These are phyloP conservation scores for Xerophyta viscosa DNA, from an alignment of 106 monocot species.

Conservation along the genomic window DNA sequence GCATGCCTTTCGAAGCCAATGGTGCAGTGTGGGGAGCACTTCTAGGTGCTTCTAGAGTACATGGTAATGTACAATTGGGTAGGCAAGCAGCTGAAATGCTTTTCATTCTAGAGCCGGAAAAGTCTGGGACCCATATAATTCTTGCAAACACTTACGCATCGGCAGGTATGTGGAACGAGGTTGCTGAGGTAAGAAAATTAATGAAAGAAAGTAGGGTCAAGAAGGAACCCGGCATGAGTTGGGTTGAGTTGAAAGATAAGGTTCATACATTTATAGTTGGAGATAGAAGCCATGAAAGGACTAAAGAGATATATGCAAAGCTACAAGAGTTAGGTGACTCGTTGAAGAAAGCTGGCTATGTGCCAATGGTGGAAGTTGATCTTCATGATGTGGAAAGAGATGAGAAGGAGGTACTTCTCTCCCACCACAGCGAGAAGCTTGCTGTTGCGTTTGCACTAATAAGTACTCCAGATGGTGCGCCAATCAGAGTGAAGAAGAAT, in stretches of 20 bases:
- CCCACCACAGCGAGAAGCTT: conserved; percentile 77
- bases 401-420: conserved; percentile 80
- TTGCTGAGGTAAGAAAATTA: conserved; percentile 41
- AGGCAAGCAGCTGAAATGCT: conserved; percentile 65
- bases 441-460: conserved; percentile 84
- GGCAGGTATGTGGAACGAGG: conserved; percentile 43
- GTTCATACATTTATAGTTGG: conserved; percentile 72
- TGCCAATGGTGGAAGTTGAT: conserved; percentile 57
- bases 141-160: conserved; percentile 78
- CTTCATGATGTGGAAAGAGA: conserved; percentile 49
- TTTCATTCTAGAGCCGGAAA: conserved; percentile 68
- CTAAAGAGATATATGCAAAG: conserved; percentile 64
- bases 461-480: conserved; percentile 46
- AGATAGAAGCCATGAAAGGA: conserved; percentile 61
- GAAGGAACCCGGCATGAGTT: conserved; percentile 88
- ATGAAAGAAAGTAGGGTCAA: conserved; percentile 68
- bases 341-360: conserved; percentile 69
- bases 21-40: conserved; percentile 83
- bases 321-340: conserved; percentile 53
- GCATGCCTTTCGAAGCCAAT: conserved; percentile 74
- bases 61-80: conserved; percentile 52
- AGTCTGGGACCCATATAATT: conserved; percentile 75
- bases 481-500: conserved; percentile 89
- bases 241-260: conserved; percentile 66
- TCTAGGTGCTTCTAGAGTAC: conserved; percentile 56